A percentile compares a stretch with the other conserved stretches of the same genome.
phyloP scores from a whole-genome alignment of 2,329 filamentous ascomycete genomes.

The Colletotrichum endophyticum region DNA sequence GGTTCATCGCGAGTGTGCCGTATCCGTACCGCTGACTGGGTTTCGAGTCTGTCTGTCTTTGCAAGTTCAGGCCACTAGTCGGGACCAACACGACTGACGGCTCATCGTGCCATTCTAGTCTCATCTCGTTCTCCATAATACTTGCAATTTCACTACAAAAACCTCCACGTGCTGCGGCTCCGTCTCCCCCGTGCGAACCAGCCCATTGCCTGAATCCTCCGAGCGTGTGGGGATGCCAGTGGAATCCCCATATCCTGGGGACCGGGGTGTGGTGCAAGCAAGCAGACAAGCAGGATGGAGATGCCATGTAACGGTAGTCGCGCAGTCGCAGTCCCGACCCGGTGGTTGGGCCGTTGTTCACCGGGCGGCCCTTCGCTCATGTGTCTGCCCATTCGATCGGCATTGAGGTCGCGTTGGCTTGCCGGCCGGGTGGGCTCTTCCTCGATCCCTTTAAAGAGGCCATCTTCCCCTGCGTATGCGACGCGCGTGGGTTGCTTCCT shows the following conservation, averaged over 20 bases:
- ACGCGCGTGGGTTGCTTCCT: background rate
- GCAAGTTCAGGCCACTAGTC: background rate
- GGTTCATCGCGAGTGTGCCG: background rate
- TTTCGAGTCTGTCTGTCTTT: background rate
- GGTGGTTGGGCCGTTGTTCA: background rate
- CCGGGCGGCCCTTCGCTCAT: background rate
- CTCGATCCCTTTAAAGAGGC: background rate
- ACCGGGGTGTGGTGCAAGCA: background rate
- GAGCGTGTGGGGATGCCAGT: background rate
- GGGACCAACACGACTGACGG: background rate
- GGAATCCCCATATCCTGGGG: background rate
- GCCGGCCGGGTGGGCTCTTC: background rate
- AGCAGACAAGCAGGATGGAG: background rate
- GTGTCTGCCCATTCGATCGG: background rate
- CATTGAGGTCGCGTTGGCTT: background rate
- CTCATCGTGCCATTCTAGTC: background rate
- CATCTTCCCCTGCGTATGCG: background rate
- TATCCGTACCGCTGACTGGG: background rate
- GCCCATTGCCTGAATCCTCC: background rate
- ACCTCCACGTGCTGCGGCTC: slow-evolving; percentile 14
- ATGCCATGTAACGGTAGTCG: slow-evolving; percentile 12
- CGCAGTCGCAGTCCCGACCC: background rate
- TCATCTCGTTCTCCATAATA: background rate
- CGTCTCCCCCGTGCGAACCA: slow-evolving; percentile 2
- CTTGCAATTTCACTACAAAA: background rate